Evolutionary conservation across 495 filamentous ascomycete species (phyloP), one percentile per base, ranked within the genome.

Genomic region (Rhypophila decipiens): DNA sequence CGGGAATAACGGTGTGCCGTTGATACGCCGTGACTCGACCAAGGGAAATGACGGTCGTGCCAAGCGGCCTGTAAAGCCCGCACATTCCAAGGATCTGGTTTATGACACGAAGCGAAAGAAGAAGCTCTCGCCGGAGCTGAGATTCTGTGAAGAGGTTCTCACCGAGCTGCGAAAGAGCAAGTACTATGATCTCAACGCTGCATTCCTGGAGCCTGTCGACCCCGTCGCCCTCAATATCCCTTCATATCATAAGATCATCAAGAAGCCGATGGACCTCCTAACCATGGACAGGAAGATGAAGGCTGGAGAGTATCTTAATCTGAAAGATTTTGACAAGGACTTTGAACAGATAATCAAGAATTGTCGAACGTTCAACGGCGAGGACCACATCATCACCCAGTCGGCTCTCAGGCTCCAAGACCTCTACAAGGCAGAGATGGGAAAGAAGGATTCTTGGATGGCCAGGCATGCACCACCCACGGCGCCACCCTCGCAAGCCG

Each of bases 141-240:
- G 82, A 23, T 98, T 96, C 71, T 93, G 89, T 65, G 84, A 94
- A 48, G 77, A 86, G 21, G 82, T 88, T 10, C 57, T 96, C 34
- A 77, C 81, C 24, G 88, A 96, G 64, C 58, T 97, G 9, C 72
- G 80, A 52, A 91, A 90, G 60, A 63, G 77, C 0, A 88, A 87
- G 60, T 78, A 95, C 58, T 71, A 67, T 22, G 53, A 59, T 2
- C 71, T 82, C 54, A 82, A 86, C 4, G 70, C 69, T 24, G 80
- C 86, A 33, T 98, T 98, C 68, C 69, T 86, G 55, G 63, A 68
- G 4, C 87, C 91, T 0, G 93, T 98, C 13, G 93, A 98, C 56
- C 91, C 94, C 0, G 90, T 96, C 19, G 91, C 90, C 4, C 68
- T 96, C 48, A 90, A 94, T 66, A 96, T 98, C 47, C 93, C 93